A percentile compares a stretch with the other conserved stretches of the same genome.
Evolutionary conservation across 768 basidiomycete genomes (phyloP).

Genomic region (Hypsizygus marmoreus): DNA sequence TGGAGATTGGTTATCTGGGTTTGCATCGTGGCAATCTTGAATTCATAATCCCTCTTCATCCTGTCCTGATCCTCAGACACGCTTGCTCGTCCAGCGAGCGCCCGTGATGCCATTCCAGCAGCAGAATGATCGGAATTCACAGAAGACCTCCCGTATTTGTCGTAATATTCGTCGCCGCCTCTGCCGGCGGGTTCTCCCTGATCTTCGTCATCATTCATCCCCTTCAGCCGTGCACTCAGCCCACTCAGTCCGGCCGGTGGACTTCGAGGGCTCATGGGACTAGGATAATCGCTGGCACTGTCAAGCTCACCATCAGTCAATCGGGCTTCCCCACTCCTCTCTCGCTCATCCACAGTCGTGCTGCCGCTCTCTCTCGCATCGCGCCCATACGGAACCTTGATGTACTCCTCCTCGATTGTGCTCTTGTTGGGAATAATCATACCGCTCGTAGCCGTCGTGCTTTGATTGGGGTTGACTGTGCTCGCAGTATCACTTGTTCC

Average conservation of each 20-base stretch:
- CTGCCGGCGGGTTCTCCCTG: conserved; percentile 27
- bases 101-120: conserved; percentile 37
- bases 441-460: conserved; percentile 79
- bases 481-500: conserved; percentile 56
- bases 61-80: conserved; percentile 70
- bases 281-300: conserved; percentile 55
- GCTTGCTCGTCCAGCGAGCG: conserved; percentile 42
- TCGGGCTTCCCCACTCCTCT: conserved; percentile 38
- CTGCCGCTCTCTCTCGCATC: conserved; percentile 67
- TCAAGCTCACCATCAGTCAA: conserved; percentile 47
- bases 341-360: conserved; percentile 58
- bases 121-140: conserved; percentile 64
- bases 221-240: conserved; percentile 61
- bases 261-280: conserved; percentile 44
- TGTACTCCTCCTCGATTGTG: conserved; percentile 95
- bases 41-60: conserved; percentile 85
- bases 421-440: conserved; percentile 96
- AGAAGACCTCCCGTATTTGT: conserved; percentile 69
- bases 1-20: conserved; percentile 70
- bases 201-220: conserved; percentile 53
- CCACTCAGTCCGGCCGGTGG: conserved; percentile 66
- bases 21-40: conserved; percentile 92
- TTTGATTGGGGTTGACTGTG: conserved; percentile 50
- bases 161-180: conserved; percentile 72
- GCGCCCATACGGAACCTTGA: conserved; percentile 89